Base-by-base conservation (phyloP, 2,329 filamentous ascomycete species). In the Juglanconis sp. region DNA sequence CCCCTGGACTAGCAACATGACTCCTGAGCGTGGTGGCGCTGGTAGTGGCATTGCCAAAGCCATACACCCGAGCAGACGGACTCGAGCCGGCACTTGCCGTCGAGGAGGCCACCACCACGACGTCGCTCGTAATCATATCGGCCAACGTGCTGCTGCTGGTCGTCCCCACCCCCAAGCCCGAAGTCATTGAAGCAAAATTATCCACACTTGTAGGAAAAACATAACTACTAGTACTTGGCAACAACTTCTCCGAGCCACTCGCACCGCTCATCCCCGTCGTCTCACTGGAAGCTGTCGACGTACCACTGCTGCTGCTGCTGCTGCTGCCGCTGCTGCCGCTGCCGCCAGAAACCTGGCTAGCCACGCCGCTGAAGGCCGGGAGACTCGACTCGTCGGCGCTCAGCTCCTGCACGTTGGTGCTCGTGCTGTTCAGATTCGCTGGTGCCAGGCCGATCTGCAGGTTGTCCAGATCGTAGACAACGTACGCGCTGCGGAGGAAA, bases 401-500 rank as follows among this genome's bases (percentile, higher is more conserved):
- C 62, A 86, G 76, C 66, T 80, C 77, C 44, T 83, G 67, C 24
- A 85, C 66, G 60, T 76, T 75, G 51, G 72, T 75, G 30, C 71
- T 68, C 35, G 74, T 77, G 62, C 73, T 72, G 67, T 81, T 79
- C 56, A 81, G 68, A 64, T 81, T 82, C 53, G 83, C 76, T 72
- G 81, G 81, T 11, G 81, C 81, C 4, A 85, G 67, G 60, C 73
- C 81, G 57, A 86, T 73, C 71, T 81, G 72, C 65, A 79, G 68
- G 69, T 82, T 78, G 57, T 72, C 73, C 47, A 84, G 68, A 65
- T 85, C 81, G 68, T 83, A 84, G 57, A 84, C 81, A 54, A 83
- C 79, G 67, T 85, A 85, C 10, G 78, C 77, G 34, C 74, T 75
- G 15, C 79, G 75, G 53, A 81, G 67, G 64, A 81, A 80, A 4